A percentile compares a stretch with the other conserved stretches of the same genome.
Evolutionary conservation across 768 basidiomycete genomes (phyloP).

Genomic region (Leccinum obscurum): DNA sequence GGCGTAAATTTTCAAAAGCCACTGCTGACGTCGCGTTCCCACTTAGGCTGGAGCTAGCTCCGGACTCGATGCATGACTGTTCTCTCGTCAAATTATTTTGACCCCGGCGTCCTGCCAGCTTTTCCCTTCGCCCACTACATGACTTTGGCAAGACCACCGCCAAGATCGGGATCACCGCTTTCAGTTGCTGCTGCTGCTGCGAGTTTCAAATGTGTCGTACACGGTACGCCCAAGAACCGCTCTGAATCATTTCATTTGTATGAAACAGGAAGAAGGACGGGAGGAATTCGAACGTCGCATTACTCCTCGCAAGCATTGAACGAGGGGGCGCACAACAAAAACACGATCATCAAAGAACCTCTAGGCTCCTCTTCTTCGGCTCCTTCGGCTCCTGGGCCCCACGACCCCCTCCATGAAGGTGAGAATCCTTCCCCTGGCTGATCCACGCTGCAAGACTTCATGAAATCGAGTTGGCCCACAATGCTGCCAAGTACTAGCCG

Average conservation of each 20-base stretch:
- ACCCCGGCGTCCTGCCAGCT: background rate
- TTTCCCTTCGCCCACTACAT: background rate
- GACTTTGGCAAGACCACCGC: background rate
- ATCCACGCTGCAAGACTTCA: background rate
- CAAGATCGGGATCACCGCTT: slow-evolving; percentile 4
- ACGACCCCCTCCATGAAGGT: slow-evolving; percentile 5
- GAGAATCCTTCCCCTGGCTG: slow-evolving; percentile 6
- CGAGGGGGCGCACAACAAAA: slow-evolving; percentile 8
- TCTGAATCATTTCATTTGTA: slow-evolving; percentile 19
- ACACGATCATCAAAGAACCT: slow-evolving; percentile 6
- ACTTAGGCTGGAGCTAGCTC: background rate
- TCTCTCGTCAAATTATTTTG: background rate
- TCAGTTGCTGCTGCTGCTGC: slow-evolving; percentile 2
- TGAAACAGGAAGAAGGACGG: slow-evolving; percentile 21
- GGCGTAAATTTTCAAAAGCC: slow-evolving; percentile 11
- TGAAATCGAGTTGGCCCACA: background rate
- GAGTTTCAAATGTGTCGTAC: slow-evolving; percentile 11
- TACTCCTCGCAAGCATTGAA: slow-evolving; percentile 5
- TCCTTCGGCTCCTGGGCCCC: background rate
- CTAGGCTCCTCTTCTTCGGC: background rate
- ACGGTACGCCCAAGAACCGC: background rate
- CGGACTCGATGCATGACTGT: background rate
- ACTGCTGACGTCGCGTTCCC: background rate
- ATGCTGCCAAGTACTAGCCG: background rate
- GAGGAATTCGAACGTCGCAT: slow-evolving; percentile 19